Evolutionary conservation across 768 basidiomycete genomes (phyloP).

Genomic region (Panellus pusillus): DNA sequence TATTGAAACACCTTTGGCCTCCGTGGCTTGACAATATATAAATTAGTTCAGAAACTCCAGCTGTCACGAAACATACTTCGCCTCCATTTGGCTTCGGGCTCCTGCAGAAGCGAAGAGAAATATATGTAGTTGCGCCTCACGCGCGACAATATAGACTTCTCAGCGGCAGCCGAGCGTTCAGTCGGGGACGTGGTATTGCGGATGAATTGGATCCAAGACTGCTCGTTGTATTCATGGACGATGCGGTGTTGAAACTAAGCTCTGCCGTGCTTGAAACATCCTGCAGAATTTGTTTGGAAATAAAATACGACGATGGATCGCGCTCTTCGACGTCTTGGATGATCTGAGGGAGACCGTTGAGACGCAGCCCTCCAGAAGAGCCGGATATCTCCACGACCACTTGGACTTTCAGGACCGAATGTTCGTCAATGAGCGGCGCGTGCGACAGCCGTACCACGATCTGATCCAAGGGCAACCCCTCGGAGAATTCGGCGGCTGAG

Average conservation of each 20-base stretch:
- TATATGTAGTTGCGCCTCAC: conserved; percentile 96
- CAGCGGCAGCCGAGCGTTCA: conserved; percentile 59
- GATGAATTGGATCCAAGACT: conserved; percentile 44
- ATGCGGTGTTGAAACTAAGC: conserved; percentile 65
- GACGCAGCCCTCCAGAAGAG: conserved; percentile 70
- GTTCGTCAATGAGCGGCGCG: conserved; percentile 64
- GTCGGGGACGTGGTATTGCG: conserved; percentile 38
- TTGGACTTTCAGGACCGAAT: conserved; percentile 79
- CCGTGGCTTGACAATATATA: conserved; percentile 54
- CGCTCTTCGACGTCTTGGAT: conserved; percentile 68
- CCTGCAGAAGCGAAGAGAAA: conserved; percentile 94
- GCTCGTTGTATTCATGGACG: conserved; percentile 54
- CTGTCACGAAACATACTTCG: conserved; percentile 54
- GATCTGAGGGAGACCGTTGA: conserved; percentile 81
- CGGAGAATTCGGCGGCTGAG: conserved; percentile 29
- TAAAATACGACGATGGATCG: conserved; percentile 58
- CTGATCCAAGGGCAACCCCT: conserved; percentile 41
- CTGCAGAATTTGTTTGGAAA: conserved; percentile 65
- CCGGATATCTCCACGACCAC: conserved; percentile 80
- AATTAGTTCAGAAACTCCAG: conserved; percentile 9
- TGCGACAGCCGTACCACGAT: conserved; percentile 72
- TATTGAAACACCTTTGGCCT: conserved; percentile 87
- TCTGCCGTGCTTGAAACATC: conserved; percentile 72
- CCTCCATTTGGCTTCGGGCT: conserved; percentile 98
- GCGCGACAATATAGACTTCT: conserved; percentile 82